Evolutionary conservation across 129 eudicot species (phyloP).

Genomic region (Lactuca sativa): DNA sequence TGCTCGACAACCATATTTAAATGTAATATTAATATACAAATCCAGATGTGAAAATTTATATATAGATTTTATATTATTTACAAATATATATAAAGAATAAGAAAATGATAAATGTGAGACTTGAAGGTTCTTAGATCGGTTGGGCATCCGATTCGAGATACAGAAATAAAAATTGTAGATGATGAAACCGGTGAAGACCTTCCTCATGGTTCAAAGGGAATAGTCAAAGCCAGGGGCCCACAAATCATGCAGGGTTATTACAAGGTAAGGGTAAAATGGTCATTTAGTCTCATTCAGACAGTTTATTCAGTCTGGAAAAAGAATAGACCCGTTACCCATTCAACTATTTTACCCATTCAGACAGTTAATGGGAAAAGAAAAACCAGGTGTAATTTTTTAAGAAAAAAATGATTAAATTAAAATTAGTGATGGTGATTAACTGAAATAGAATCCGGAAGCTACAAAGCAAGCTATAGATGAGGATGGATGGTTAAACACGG

Average conservation of each 20-base stretch:
- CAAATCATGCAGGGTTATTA: slow-evolving; percentile 93
- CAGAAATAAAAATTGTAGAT: slow-evolving; percentile 79
- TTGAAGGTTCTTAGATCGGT: slow-evolving; percentile 92
- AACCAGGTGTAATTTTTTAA: too few species aligned
- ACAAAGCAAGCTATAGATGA: slow-evolving; percentile 80
- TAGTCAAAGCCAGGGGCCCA: slow-evolving; percentile 87
- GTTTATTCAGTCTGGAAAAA: too few species aligned
- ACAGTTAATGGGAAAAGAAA: too few species aligned
- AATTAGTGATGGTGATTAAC: not conserved
- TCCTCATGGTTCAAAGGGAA: slow-evolving; percentile 80
- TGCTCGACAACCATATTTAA: slow-evolving; percentile 60
- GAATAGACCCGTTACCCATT: too few species aligned
- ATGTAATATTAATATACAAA: slow-evolving; percentile 62
- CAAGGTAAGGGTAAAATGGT: slow-evolving; percentile 48
- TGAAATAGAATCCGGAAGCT: slow-evolving; percentile 60
- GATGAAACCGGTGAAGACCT: slow-evolving; percentile 66
- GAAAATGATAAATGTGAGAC: slow-evolving; percentile 34
- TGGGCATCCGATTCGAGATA: slow-evolving; percentile 63
- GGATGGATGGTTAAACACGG: slow-evolving; percentile 93
- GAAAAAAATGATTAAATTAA: slow-evolving; percentile 4
- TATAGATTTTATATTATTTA: not conserved
- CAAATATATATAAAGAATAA: slow-evolving; percentile 22
- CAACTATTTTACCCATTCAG: too few species aligned
- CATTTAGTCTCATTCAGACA: too few species aligned
- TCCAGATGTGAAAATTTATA: not conserved